A percentile compares a stretch with the other conserved stretches of the same genome.
phyloP scores from a whole-genome alignment of 2,329 filamentous ascomycete species.

The Nigrograna mackinnonii region DNA sequence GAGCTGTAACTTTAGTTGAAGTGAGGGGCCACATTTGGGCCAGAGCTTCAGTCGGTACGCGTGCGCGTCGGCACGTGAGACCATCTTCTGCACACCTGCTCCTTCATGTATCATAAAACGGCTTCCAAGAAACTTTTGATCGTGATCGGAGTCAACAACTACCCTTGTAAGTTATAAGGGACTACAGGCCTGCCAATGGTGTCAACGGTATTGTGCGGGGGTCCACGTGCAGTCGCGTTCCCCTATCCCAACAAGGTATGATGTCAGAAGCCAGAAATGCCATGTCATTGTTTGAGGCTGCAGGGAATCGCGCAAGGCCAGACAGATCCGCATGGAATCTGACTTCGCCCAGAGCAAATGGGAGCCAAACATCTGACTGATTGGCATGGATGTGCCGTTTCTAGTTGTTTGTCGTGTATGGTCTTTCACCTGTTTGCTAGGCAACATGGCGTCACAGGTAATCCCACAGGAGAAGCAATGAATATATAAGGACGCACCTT shows the following conservation, averaged over 20 bases:
- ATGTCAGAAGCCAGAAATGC: slow-evolving; percentile 1
- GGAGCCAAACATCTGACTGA: not conserved
- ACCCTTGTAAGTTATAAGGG: too few species aligned
- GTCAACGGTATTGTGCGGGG: too few species aligned
- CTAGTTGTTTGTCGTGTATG: slow-evolving; percentile 7
- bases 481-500: slow-evolving; percentile 12
- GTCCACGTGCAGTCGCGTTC: too few species aligned
- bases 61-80: too few species aligned
- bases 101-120: too few species aligned
- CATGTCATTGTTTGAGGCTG: not conserved
- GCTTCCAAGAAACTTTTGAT: too few species aligned
- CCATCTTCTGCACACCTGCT: too few species aligned
- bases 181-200: too few species aligned
- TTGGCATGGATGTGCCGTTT: slow-evolving; percentile 5
- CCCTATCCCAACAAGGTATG: too few species aligned
- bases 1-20: slow-evolving; percentile 1
- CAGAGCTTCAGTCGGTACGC: too few species aligned
- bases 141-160: too few species aligned
- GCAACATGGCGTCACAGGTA: slow-evolving; percentile 22
- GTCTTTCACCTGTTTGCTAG: slow-evolving; percentile 8
- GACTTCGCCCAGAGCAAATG: slow-evolving; percentile 9
- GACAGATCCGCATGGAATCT: not conserved
- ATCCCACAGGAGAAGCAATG: slow-evolving; percentile 3
- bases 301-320: not conserved
- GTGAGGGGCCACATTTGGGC: too few species aligned